Percentiles rank a stretch among this genome's conserved stretches.
phyloP scores from a whole-genome alignment of 2,329 filamentous ascomycete genomes.

The Pyricularia pennisetigena region DNA sequence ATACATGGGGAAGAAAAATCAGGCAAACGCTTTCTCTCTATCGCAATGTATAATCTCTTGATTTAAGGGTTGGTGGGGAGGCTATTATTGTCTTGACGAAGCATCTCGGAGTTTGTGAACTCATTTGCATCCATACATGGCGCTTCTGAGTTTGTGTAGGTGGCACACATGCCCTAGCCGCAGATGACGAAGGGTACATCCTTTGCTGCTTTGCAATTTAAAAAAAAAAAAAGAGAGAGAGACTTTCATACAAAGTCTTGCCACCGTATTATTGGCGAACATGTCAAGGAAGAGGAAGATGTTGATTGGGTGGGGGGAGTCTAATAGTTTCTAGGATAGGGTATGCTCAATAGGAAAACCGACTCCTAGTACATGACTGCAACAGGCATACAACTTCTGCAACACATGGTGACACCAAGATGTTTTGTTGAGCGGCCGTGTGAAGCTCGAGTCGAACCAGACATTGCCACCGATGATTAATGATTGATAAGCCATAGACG shows the following conservation, averaged over 20 bases:
- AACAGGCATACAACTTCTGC: neutral
- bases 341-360: neutral
- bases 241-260: neutral
- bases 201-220: neutral
- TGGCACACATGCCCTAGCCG: neutral
- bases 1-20: neutral
- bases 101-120: neutral
- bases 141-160: neutral
- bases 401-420: neutral
- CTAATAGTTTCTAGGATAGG: neutral
- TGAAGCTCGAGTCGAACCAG: neutral
- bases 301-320: neutral
- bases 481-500: neutral
- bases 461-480: neutral
- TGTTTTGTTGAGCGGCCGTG: neutral
- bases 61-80: neutral
- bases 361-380: neutral
- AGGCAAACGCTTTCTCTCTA: conserved; percentile 14
- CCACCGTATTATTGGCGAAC: neutral
- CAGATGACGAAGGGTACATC: neutral
- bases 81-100: neutral
- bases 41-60: conserved; percentile 24
- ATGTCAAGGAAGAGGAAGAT: neutral
- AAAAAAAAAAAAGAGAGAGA: neutral
- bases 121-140: neutral